phyloP scores from a whole-genome alignment of 805 yeast genomes.

The Yamadazyma phyllophila region DNA sequence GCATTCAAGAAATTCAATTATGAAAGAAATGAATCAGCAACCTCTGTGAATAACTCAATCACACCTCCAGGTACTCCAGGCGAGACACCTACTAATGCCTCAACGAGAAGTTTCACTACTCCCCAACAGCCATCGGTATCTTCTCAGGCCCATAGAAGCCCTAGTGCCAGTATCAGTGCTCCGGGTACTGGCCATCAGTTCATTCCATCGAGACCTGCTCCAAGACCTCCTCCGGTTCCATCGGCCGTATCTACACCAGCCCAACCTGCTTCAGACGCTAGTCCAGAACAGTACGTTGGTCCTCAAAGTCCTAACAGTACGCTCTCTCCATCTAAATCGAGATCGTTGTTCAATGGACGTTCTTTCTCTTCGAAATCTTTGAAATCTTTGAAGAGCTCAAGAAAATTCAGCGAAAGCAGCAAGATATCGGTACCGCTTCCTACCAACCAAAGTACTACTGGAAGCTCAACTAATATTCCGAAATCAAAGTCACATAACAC shows the following conservation, averaged over 20 bases:
- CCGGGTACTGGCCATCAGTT: slow-evolving; percentile 32
- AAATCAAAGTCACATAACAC: slow-evolving; percentile 42
- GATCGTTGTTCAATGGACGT: slow-evolving; percentile 24
- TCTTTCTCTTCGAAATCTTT: slow-evolving; percentile 40
- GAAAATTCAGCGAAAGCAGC: slow-evolving; percentile 18
- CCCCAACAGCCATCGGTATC: slow-evolving; percentile 6
- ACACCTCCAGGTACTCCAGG: slow-evolving; percentile 31
- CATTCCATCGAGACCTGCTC: slow-evolving; percentile 69
- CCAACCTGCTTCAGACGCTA: slow-evolving; percentile 11
- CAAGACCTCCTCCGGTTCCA: slow-evolving; percentile 47
- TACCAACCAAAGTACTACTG: neutral
- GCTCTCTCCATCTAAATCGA: slow-evolving; percentile 9
- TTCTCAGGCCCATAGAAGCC: slow-evolving; percentile 1
- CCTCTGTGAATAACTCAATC: slow-evolving; percentile 24
- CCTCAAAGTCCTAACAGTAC: slow-evolving; percentile 12
- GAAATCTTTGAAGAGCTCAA: slow-evolving; percentile 27
- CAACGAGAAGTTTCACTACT: neutral
- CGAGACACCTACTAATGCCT: slow-evolving; percentile 8
- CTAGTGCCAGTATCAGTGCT: slow-evolving; percentile 4
- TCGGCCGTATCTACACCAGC: slow-evolving; percentile 6
- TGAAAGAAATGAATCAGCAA: slow-evolving; percentile 20
- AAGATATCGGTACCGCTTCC: slow-evolving; percentile 15
- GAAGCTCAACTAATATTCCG: slow-evolving; percentile 20
- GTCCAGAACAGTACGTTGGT: slow-evolving; percentile 9
- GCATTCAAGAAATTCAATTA: slow-evolving; percentile 44